Percentiles rank a stretch among this genome's conserved stretches.
Evolutionary conservation across 2,329 filamentous ascomycete genomes (phyloP).

Genomic region (Xylaria sp.): DNA sequence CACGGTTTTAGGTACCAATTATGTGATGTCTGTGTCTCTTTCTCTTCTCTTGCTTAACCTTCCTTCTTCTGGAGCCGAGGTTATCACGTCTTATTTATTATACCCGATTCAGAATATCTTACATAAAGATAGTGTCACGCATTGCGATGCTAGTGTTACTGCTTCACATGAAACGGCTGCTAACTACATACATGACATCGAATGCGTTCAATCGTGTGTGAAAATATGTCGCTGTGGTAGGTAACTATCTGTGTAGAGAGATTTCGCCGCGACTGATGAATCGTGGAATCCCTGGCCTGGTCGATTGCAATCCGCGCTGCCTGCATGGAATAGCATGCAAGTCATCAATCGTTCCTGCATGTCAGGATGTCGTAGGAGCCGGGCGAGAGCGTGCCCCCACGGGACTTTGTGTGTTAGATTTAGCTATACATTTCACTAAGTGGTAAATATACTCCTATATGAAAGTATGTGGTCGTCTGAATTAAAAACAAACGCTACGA

Average conservation of each 20-base stretch:
- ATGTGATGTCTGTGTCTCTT: conserved; percentile 12
- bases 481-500: not conserved
- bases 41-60: not conserved
- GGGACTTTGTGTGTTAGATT: not conserved
- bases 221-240: conserved; percentile 11
- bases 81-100: not conserved
- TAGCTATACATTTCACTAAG: too few relatives aligned
- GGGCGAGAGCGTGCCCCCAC: conserved; percentile 11
- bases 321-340: conserved; percentile 31
- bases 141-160: not conserved
- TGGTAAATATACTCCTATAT: not conserved
- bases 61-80: not conserved
- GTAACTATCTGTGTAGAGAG: not conserved
- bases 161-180: not conserved
- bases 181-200: not conserved
- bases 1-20: conserved; percentile 33
- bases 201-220: not conserved
- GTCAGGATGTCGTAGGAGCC: conserved; percentile 9
- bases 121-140: conserved; percentile 4
- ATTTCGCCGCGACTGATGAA: not conserved
- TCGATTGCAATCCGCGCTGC: conserved; percentile 3
- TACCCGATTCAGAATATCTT: conserved; percentile 2
- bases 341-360: conserved; percentile 39
- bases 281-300: conserved; percentile 8
- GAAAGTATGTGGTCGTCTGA: not conserved